A percentile compares a stretch with the other conserved stretches of the same genome.
Evolutionary conservation across 352 stramenopile species (phyloP).

Genomic region (Pythium periplocum): DNA sequence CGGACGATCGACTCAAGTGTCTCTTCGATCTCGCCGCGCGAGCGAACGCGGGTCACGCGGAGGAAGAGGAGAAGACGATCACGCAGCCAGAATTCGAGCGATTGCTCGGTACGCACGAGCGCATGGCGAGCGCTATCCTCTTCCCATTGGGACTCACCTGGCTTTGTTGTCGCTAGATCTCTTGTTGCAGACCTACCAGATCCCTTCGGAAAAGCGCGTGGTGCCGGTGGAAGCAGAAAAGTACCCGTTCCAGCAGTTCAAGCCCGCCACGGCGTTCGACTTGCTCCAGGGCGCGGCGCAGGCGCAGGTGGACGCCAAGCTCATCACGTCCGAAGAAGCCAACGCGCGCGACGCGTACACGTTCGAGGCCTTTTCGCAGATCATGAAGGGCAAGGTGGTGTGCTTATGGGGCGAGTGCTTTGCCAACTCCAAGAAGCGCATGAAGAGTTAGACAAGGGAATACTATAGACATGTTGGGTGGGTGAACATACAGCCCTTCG

Average conservation of each 20-base stretch:
- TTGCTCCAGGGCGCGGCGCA: constrained; percentile 31
- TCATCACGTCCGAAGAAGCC: constrained; percentile 49
- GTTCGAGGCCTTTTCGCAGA: constrained; percentile 69
- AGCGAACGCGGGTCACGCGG: constrained; percentile 19
- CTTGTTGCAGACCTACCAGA: constrained; percentile 73
- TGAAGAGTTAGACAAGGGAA: constrained; percentile 56
- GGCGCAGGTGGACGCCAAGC: constrained; percentile 39
- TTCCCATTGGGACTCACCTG: background rate
- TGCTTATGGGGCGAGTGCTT: constrained; percentile 87
- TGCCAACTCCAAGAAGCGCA: constrained; percentile 74
- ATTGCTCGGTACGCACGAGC: constrained; percentile 27
- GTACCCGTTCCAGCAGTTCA: constrained; percentile 77
- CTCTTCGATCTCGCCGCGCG: constrained; percentile 67
- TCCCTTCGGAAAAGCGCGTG: constrained; percentile 83
- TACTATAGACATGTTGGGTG: background rate
- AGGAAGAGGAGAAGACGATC: constrained; percentile 41
- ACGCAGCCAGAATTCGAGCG: constrained; percentile 53
- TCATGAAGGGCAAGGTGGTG: constrained; percentile 76
- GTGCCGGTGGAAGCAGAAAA: constrained; percentile 56
- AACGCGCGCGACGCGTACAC: constrained; percentile 50
- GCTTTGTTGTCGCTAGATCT: constrained; percentile 24
- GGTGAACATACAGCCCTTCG: too few relatives aligned
- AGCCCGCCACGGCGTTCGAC: constrained; percentile 29
- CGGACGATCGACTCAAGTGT: constrained; percentile 63
- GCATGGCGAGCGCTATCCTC: background rate